These are phyloP conservation scores for Vanilla planifolia DNA, from an alignment of 106 monocot genomes.

Conservation along the genomic window DNA sequence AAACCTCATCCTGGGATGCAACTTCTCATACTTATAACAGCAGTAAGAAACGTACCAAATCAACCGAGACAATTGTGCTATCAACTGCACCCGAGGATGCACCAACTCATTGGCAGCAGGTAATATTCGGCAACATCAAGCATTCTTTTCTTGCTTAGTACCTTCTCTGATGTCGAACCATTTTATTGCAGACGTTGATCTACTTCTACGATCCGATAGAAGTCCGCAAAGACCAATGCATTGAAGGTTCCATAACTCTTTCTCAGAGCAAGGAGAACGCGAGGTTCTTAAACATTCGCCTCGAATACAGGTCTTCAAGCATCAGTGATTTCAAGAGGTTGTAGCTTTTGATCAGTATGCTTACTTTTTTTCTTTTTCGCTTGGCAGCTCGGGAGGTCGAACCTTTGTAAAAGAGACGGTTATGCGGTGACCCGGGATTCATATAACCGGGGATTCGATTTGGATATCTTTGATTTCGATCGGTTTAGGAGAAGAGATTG, in stretches of 20 bases:
- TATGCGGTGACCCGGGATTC: slow-evolving; percentile 42
- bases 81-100: slow-evolving; percentile 97
- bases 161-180: neutral
- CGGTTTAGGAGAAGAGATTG: neutral
- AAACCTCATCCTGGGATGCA: slow-evolving; percentile 11
- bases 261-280: slow-evolving; percentile 66
- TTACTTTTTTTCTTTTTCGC: neutral
- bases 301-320: slow-evolving; percentile 71
- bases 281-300: slow-evolving; percentile 84
- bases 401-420: slow-evolving; percentile 86
- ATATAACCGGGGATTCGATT: no score
- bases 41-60: slow-evolving; percentile 35
- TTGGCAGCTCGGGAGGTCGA: slow-evolving; percentile 73
- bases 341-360: neutral
- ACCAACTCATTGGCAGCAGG: slow-evolving; percentile 99
- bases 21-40: slow-evolving; percentile 11
- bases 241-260: slow-evolving; percentile 82
- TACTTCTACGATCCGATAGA: slow-evolving; percentile 96
- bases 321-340: neutral
- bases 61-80: slow-evolving; percentile 57
- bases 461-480: neutral
- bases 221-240: slow-evolving; percentile 78
- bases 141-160: neutral
- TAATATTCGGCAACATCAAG: slow-evolving; percentile 6
- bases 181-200: slow-evolving; percentile 67